These are phyloP conservation scores for Tuber magnatum DNA, from an alignment of 495 filamentous ascomycete genomes.

Conservation along the genomic window DNA sequence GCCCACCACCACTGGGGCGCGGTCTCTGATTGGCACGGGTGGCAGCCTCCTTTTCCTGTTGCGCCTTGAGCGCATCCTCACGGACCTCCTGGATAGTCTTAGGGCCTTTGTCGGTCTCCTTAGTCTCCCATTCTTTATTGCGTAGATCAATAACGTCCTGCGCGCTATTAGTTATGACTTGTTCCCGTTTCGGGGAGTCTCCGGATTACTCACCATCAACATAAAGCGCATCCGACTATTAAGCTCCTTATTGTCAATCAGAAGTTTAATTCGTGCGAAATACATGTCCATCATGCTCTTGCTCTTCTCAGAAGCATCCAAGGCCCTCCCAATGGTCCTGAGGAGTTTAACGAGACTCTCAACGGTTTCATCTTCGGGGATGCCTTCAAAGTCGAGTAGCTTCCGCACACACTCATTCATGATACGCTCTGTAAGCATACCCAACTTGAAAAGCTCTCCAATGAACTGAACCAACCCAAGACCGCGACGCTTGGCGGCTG, in stretches of 20 bases:
- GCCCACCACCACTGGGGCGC: constrained; percentile 52
- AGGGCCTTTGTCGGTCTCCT: constrained; percentile 84
- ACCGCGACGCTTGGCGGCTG: constrained; percentile 91
- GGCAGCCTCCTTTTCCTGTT: constrained; percentile 59
- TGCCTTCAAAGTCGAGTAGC: constrained; percentile 86
- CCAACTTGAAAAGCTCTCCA: constrained; percentile 95
- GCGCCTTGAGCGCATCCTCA: constrained; percentile 70
- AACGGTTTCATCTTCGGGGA: constrained; percentile 90
- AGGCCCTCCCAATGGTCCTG: constrained; percentile 77
- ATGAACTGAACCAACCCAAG: constrained; percentile 98
- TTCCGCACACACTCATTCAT: constrained; percentile 99
- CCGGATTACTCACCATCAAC: constrained; percentile 61
- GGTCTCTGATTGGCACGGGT: constrained; percentile 55
- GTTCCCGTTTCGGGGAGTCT: not conserved
- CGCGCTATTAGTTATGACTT: constrained; percentile 14
- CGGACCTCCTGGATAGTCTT: constrained; percentile 92
- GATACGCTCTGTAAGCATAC: constrained; percentile 97
- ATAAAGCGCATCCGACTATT: constrained; percentile 88
- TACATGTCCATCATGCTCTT: constrained; percentile 83
- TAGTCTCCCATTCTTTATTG: constrained; percentile 64
- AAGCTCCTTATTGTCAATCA: constrained; percentile 67
- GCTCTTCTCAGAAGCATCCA: constrained; percentile 75
- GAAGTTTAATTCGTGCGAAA: constrained; percentile 73
- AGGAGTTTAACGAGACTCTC: constrained; percentile 90
- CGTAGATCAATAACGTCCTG: constrained; percentile 82